Percentiles rank a stretch among this genome's conserved stretches.
Evolutionary conservation across 345 rosid genomes (phyloP).

Genomic region (Hevea brasiliensis): DNA sequence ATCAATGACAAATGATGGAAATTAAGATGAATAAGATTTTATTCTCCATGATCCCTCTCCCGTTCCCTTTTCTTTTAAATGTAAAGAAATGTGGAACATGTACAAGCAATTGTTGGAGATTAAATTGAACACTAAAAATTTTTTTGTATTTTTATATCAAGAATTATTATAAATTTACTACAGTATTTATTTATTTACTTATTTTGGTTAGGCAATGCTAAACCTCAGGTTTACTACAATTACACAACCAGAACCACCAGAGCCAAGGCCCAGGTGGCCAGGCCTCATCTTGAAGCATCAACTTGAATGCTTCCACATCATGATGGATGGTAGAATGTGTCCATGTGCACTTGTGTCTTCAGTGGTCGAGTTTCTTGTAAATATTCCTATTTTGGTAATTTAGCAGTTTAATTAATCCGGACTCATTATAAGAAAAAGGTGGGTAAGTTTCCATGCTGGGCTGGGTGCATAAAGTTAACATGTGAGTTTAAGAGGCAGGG

Average conservation of each 20-base stretch:
- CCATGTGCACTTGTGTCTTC: constrained; percentile 7
- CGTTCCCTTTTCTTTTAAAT: neutral
- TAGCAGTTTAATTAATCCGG: too few species aligned
- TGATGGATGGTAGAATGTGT: too few species aligned
- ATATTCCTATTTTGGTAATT: neutral
- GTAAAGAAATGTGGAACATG: neutral
- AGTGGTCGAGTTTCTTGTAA: neutral
- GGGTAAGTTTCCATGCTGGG: too few species aligned
- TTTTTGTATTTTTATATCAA: neutral
- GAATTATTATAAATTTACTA: neutral
- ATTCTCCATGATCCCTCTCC: neutral
- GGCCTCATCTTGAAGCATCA: neutral
- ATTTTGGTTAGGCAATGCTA: neutral
- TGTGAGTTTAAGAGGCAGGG: neutral
- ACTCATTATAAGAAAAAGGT: neutral
- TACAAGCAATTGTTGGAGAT: neutral
- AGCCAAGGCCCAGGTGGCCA: neutral
- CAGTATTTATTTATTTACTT: neutral
- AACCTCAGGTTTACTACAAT: neutral
- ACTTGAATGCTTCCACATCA: too few species aligned
- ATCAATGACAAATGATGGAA: neutral
- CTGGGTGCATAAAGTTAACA: too few species aligned
- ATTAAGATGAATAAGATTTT: neutral
- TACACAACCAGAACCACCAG: neutral
- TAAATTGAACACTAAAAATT: neutral